Evolutionary conservation across 2,329 filamentous ascomycete genomes (phyloP), one percentile per base, ranked within the genome.

Genomic region (Aspergillus niger): DNA sequence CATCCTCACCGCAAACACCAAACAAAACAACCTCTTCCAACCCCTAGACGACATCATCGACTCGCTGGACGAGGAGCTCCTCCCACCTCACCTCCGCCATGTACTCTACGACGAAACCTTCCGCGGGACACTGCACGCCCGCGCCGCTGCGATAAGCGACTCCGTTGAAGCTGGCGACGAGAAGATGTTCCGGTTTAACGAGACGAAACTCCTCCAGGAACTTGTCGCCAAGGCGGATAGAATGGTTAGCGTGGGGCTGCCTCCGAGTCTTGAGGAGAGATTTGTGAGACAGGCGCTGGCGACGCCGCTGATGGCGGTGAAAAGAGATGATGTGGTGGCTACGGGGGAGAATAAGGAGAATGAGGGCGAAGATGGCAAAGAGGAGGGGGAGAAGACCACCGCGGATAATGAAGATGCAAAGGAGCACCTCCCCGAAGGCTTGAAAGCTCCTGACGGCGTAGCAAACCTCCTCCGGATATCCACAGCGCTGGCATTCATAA

Each of bases 151-250:
- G 1, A 82, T 95, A 5, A 96, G 93, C 76, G 92, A 97, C 69
- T 89, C 84, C 0, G 89, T 96, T 10, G 89, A 95, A 36, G 91
- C 90, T 0, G 91, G 90, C 13, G 91, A 91, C 62, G 92, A 97
- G 74, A 86, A 79, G 57, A 92, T 97, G 91, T 97, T 90, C 75
- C 86, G 92, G 11, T 79, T 96, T 24, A 95, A 83, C 67, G 84
- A 90, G 69, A 78, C 82, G 11, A 96, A 92, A 72, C 83, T 97
- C 0, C 70, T 89, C 6, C 71, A 76, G 2, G 82, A 89, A 58
- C 71, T 98, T 0, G 64, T 93, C 6, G 71, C 76, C 17, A 98
- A 97, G 75, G 92, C 92, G 5, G 82, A 83, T 62, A 82, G 81
- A 5, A 89, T 96, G 82, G 81, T 83, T n/a, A 76, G 79, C 4